These are phyloP conservation scores for Zasmidium cellare DNA, from an alignment of 2,329 filamentous ascomycete species.

Conservation along the genomic window DNA sequence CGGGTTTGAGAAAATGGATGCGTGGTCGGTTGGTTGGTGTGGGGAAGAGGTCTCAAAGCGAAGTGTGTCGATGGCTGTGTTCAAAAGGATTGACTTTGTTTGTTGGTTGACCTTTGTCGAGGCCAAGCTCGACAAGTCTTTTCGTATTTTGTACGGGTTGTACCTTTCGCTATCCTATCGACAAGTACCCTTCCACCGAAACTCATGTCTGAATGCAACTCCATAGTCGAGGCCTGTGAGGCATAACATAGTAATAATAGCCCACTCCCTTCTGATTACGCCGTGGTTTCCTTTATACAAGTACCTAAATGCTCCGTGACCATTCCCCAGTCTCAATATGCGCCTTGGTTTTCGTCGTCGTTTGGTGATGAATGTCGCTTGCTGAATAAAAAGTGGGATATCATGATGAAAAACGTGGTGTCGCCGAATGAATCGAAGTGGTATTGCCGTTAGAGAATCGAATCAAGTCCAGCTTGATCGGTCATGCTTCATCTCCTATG, in stretches of 20 bases:
- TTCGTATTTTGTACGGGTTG: too few species aligned
- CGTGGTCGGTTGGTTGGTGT: too few species aligned
- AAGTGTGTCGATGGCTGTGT: too few species aligned
- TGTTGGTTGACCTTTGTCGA: too few species aligned
- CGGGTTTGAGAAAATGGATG: too few species aligned
- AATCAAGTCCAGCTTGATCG: constrained; percentile 20
- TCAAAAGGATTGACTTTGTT: too few species aligned
- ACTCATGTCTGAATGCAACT: not conserved
- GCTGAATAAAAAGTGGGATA: constrained; percentile 1
- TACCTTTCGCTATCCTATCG: not conserved
- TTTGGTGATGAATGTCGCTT: not conserved
- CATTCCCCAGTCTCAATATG: not conserved
- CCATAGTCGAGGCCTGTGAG: not conserved
- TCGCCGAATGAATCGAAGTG: not conserved
- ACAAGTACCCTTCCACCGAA: not conserved
- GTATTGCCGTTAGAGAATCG: not conserved
- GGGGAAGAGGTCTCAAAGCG: too few species aligned
- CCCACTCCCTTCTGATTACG: not conserved
- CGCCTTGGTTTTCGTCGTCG: not conserved
- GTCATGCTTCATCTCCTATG: constrained; percentile 20
- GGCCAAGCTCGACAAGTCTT: not conserved
- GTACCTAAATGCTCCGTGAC: not conserved
- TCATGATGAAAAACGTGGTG: not conserved
- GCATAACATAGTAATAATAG: too few species aligned
- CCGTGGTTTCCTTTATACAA: not conserved